A percentile compares a stretch with the other conserved stretches of the same genome.
Conservation (phyloP, 768 basidiomycete species). For the Lactifluus piperatus region DNA sequence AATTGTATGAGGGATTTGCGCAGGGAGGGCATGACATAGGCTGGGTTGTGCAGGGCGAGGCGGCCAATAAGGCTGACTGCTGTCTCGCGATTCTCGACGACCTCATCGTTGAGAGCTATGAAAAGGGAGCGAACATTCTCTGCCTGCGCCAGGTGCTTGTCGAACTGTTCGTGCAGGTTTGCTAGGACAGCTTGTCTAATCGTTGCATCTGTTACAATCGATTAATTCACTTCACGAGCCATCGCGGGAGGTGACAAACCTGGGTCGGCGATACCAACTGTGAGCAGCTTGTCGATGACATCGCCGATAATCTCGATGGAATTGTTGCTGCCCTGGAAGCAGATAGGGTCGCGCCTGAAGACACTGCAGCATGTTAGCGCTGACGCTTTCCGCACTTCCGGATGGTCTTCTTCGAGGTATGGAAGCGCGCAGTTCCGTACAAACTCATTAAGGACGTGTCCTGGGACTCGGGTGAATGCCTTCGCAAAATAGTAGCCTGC, state of each 20-base stretch:
- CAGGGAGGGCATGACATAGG: conserved; percentile 96
- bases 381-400: conserved; percentile 82
- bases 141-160: conserved; percentile 93
- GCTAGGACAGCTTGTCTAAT: conserved; percentile 85
- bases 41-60: conserved; percentile 90
- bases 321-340: conserved; percentile 91
- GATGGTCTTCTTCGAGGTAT: conserved; percentile 86
- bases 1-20: conserved; percentile 94
- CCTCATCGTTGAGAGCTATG: conserved; percentile 95
- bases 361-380: conserved; percentile 87
- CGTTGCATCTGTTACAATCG: conserved; percentile 27
- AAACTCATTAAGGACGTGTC: conserved; percentile 92
- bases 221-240: neutral
- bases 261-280: conserved; percentile 93
- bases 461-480: conserved; percentile 31
- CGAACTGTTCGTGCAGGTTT: conserved; percentile 86
- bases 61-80: conserved; percentile 89
- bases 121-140: conserved; percentile 98
- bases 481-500: neutral
- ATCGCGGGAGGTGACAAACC: conserved; percentile 38
- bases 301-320: conserved; percentile 96
- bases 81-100: conserved; percentile 87
- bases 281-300: conserved; percentile 92
- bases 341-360: conserved; percentile 92
- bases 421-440: conserved; percentile 86